Base-by-base conservation (phyloP, 1,284 basidiomycete genomes). In the Sanghuangporus baumii region DNA sequence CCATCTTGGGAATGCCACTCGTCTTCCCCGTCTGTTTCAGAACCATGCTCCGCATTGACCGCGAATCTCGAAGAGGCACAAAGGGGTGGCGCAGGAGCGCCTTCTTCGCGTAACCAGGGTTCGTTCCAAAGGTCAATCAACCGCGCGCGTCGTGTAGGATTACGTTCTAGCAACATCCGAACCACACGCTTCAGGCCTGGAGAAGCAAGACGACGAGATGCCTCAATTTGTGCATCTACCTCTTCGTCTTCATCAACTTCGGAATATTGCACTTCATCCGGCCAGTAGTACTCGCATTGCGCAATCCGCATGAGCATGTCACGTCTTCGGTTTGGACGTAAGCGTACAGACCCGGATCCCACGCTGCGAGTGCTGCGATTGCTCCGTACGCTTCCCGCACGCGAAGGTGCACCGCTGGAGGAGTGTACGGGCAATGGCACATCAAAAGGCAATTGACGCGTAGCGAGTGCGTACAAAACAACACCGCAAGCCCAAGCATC, bases 401-500 rank as follows among this genome's bases (percentile, higher is more conserved):
- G 48, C 65, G 59, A 60, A 57, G 55, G 52, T 65, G 63, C 12
- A 54, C 56, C 0, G 65, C 65, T 7, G 55, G 63, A n/a, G 56
- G 52, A 40, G 11, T 14, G 26, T 65, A 66, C 50, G 59, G 60
- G 55, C 48, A 69, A 72, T 18, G 76, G 75, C 63, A 76, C 79
- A 26, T 83, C 85, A 72, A 88, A 89, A 2, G 86, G 87, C 60
- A 89, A 70, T 34, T 75, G 76, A 57, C 92, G 81, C 16, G 81
- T 85, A 6, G 87, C 79, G 48, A 94, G 77, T 8, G 88, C 90
- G 73, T 87, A 96, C 3, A 94, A 75, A 41, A 94, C 91, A 3
- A 94, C 88, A 0, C 93, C 93, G 65, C 91, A 86, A 1, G 93
- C 91, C 93, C 94, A 97, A 0, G 89, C 87, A 71, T 97, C 94